Percentiles rank a stretch among this genome's conserved stretches.
Evolutionary conservation across 805 yeast genomes (phyloP).

Genomic region (Lipomyces sp.): DNA sequence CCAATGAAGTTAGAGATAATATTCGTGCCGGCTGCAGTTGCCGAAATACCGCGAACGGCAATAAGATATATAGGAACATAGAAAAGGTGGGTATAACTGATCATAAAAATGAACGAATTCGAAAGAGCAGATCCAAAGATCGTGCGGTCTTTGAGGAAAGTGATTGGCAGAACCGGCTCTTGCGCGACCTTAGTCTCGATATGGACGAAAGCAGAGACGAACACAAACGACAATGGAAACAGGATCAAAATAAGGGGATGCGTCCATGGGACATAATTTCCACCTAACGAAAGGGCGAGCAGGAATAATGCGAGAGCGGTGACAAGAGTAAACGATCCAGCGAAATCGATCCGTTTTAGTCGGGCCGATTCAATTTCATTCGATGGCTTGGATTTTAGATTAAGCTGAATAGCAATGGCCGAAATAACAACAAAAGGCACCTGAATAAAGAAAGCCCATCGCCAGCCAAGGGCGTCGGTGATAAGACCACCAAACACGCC

Average conservation of each 20-base stretch:
- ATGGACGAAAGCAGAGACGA: conserved; percentile 52
- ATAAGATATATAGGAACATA: conserved; percentile 72
- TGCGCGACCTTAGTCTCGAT: conserved; percentile 57
- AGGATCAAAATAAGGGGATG: conserved; percentile 50
- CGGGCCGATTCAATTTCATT: conserved; percentile 51
- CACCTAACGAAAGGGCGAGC: conserved; percentile 70
- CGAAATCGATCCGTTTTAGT: conserved; percentile 64
- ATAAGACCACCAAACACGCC: conserved; percentile 63
- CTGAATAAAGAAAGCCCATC: conserved; percentile 52
- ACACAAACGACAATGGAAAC: conserved; percentile 45
- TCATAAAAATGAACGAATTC: conserved; percentile 74
- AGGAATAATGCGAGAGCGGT: conserved; percentile 61
- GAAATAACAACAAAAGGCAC: conserved; percentile 50
- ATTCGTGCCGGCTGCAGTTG: conserved; percentile 63
- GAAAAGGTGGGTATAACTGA: conserved; percentile 63
- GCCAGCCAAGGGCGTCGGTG: conserved; percentile 65
- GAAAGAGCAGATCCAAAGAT: conserved; percentile 67
- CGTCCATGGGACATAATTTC: conserved; percentile 57
- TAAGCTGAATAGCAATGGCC: conserved; percentile 44
- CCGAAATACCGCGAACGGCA: conserved; percentile 57
- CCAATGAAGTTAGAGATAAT: conserved; percentile 62
- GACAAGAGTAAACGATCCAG: conserved; percentile 68
- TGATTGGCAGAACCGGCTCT: conserved; percentile 72
- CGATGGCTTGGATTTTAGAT: conserved; percentile 34
- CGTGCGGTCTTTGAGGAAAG: conserved; percentile 62